phyloP scores from a whole-genome alignment of 2,329 filamentous ascomycete genomes.

The Davidsoniella neocaledoniae region DNA sequence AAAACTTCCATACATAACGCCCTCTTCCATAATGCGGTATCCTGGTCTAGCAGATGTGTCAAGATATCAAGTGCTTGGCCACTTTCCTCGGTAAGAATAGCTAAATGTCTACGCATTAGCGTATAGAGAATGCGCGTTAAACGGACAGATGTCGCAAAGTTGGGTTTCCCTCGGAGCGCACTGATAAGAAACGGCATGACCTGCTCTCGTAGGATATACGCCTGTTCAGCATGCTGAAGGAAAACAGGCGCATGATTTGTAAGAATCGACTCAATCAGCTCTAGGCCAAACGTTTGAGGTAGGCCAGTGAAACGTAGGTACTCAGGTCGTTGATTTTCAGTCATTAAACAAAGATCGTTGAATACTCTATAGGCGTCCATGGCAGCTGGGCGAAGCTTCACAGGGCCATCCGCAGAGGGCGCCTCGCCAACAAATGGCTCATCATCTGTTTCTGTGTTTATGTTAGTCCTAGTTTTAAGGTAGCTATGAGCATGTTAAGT shows the following conservation, averaged over 20 bases:
- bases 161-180: slow-evolving; percentile 58
- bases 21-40: slow-evolving; percentile 70
- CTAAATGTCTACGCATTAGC: slow-evolving; percentile 61
- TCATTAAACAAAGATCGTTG: slow-evolving; percentile 75
- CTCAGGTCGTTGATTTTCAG: slow-evolving; percentile 66
- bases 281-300: slow-evolving; percentile 68
- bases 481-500: too few relatives aligned
- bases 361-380: slow-evolving; percentile 76
- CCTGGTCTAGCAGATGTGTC: slow-evolving; percentile 76
- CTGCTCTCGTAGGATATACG: slow-evolving; percentile 56
- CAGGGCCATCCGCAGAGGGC: slow-evolving; percentile 43
- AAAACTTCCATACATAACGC: slow-evolving; percentile 85
- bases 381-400: slow-evolving; percentile 57
- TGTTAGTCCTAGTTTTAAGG: neutral
- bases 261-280: slow-evolving; percentile 81
- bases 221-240: slow-evolving; percentile 60
- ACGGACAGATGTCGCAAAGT: slow-evolving; percentile 68
- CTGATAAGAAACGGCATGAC: slow-evolving; percentile 73
- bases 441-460: slow-evolving; percentile 26
- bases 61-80: slow-evolving; percentile 68
- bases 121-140: slow-evolving; percentile 71
- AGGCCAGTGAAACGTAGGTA: slow-evolving; percentile 68
- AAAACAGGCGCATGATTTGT: slow-evolving; percentile 75
- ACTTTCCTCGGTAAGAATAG: slow-evolving; percentile 59
- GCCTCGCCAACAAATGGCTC: slow-evolving; percentile 48